phyloP scores from a whole-genome alignment of 2,329 filamentous ascomycete species.

The Fusarium lyarnte region DNA sequence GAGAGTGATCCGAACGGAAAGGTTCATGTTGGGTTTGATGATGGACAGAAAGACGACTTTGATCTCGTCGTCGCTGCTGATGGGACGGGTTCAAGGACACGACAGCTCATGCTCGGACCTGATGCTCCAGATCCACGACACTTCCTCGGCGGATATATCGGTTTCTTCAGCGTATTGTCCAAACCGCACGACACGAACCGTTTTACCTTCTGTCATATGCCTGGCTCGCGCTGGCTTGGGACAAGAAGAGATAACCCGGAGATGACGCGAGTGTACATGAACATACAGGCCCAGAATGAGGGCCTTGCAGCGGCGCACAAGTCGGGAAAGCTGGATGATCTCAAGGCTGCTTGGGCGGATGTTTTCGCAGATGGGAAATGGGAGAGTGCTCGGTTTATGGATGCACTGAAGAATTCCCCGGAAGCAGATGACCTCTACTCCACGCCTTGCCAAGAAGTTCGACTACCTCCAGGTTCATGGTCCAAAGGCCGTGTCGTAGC shows the following conservation, averaged over 20 bases:
- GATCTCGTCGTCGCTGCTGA: conserved; percentile 18
- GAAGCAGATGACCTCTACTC: conserved; percentile 14
- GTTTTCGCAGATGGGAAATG: neutral
- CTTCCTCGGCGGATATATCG: conserved; percentile 25
- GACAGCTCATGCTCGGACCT: conserved; percentile 22
- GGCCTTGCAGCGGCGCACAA: conserved; percentile 1
- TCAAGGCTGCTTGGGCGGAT: conserved; percentile 2
- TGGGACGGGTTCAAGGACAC: conserved; percentile 12
- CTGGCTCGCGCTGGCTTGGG: neutral
- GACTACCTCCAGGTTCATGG: conserved; percentile 1
- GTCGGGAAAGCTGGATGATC: conserved; percentile 1
- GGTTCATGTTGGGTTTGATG: conserved; percentile 2
- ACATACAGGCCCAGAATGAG: neutral
- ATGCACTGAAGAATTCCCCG: neutral
- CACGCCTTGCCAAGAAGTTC: conserved; percentile 3
- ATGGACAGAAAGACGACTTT: neutral
- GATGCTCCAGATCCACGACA: conserved; percentile 18
- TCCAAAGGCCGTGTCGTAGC: conserved; percentile 10
- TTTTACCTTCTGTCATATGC: conserved; percentile 7
- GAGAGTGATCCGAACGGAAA: conserved; percentile 2
- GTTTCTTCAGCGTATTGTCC: conserved; percentile 4
- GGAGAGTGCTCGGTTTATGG: conserved; percentile 11
- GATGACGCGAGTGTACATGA: conserved; percentile 9
- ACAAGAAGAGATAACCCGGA: neutral
- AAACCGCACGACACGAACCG: neutral